Percentiles rank a stretch among this genome's conserved stretches.
Evolutionary conservation across 1,284 basidiomycete genomes (phyloP).

Genomic region (Phaffia rhodozyma): DNA sequence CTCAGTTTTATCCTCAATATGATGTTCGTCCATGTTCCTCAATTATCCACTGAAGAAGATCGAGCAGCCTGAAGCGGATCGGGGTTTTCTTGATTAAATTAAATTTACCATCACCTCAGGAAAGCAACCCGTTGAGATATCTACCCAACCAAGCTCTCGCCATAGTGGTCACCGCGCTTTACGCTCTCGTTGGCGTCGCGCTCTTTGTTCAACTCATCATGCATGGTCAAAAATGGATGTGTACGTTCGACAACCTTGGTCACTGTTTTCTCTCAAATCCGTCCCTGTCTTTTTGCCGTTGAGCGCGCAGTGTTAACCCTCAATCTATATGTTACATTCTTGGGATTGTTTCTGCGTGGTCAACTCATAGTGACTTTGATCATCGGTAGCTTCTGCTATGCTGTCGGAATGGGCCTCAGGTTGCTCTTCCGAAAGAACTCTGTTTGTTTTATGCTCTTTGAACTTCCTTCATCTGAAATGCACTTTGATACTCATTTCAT

Average conservation of each 20-base stretch:
- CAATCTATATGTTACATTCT: background rate
- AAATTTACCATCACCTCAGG: background rate
- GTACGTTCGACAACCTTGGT: too few relatives aligned
- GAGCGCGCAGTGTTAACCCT: background rate
- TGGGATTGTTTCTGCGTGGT: background rate
- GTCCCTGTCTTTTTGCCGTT: background rate
- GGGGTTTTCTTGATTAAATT: background rate
- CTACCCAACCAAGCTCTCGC: constrained; percentile 5
- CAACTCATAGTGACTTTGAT: constrained; percentile 1
- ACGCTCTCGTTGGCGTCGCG: background rate
- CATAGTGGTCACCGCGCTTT: constrained; percentile 5
- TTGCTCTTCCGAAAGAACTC: constrained; percentile 8
- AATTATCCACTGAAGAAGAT: background rate
- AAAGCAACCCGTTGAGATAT: constrained; percentile 14
- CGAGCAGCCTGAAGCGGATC: background rate
- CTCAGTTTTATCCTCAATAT: constrained; percentile 6
- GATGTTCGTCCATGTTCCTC: background rate
- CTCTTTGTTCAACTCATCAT: background rate
- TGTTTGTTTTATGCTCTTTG: background rate
- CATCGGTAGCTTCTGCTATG: constrained; percentile 11
- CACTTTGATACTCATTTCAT: background rate
- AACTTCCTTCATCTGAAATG: background rate
- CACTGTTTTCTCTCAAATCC: too few relatives aligned
- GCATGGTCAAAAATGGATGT: constrained; percentile 14
- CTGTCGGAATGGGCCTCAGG: constrained; percentile 11